These are phyloP conservation scores for Botrytis cinerea DNA, from an alignment of 2,329 filamentous ascomycete species.

Conservation along the genomic window DNA sequence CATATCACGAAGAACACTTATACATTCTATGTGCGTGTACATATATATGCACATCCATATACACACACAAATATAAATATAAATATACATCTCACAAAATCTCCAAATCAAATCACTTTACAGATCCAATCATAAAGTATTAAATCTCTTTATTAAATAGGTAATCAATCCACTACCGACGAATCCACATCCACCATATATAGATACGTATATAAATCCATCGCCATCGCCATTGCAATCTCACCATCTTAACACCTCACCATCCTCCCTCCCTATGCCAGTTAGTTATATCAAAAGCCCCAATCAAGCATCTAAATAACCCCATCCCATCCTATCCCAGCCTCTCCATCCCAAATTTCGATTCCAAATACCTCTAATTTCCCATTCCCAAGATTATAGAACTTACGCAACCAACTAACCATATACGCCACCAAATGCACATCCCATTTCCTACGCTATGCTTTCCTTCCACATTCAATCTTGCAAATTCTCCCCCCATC, in stretches of 20 bases:
- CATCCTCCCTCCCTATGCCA: not conserved
- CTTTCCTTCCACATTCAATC: not conserved
- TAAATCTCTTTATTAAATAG: conserved; percentile 5
- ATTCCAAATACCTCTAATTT: not conserved
- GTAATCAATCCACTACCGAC: not conserved
- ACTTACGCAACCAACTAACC: not conserved
- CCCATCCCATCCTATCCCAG: not conserved
- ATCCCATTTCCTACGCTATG: conserved; percentile 14
- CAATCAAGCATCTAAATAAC: not conserved
- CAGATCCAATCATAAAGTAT: not conserved
- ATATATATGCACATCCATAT: too few species aligned
- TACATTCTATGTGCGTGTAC: too few species aligned
- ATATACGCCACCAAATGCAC: conserved; percentile 3
- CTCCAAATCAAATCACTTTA: not conserved
- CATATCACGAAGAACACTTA: not conserved
- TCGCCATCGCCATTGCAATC: not conserved
- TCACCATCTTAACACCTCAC: not conserved
- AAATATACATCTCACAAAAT: not conserved
- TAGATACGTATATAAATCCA: not conserved
- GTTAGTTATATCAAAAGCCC: not conserved
- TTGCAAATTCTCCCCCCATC: not conserved
- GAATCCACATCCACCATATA: not conserved
- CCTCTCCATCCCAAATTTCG: not conserved
- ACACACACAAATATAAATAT: too few species aligned
- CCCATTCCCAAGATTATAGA: conserved; percentile 8